Conservation (phyloP, 257 asterid genomes). For the Nicotiana benthamiana region DNA sequence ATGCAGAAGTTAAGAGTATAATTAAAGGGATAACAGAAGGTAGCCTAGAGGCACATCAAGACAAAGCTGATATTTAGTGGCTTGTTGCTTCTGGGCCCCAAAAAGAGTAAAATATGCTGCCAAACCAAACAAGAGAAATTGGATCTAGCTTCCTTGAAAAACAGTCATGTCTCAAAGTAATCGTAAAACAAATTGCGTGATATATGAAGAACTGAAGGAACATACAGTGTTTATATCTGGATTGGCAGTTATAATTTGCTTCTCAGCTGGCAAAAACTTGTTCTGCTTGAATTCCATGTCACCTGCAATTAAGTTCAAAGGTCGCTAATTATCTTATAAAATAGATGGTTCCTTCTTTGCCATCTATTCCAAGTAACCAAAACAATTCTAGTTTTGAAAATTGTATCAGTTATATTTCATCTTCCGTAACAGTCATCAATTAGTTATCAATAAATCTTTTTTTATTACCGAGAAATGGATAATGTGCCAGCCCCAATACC, state of each 20-base stretch:
- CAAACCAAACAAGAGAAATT: background rate
- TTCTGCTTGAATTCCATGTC: slow-evolving; percentile 99
- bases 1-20: background rate
- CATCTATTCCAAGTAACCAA: background rate
- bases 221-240: slow-evolving; percentile 83
- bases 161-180: background rate
- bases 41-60: background rate
- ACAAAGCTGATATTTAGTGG: background rate
- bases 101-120: background rate
- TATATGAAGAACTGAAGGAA: slow-evolving; percentile 12
- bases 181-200: background rate
- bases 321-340: background rate
- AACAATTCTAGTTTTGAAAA: background rate
- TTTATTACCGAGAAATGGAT: too few relatives aligned
- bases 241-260: slow-evolving; percentile 84
- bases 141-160: background rate
- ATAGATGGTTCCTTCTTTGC: background rate
- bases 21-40: background rate
- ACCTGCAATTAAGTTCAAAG: slow-evolving; percentile 38
- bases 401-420: background rate
- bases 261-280: slow-evolving; percentile 81
- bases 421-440: background rate
- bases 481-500: too few relatives aligned
- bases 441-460: too few relatives aligned
- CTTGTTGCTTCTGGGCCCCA: background rate